phyloP scores from a whole-genome alignment of 352 stramenopile species.

The Aphanomyces invadans region DNA sequence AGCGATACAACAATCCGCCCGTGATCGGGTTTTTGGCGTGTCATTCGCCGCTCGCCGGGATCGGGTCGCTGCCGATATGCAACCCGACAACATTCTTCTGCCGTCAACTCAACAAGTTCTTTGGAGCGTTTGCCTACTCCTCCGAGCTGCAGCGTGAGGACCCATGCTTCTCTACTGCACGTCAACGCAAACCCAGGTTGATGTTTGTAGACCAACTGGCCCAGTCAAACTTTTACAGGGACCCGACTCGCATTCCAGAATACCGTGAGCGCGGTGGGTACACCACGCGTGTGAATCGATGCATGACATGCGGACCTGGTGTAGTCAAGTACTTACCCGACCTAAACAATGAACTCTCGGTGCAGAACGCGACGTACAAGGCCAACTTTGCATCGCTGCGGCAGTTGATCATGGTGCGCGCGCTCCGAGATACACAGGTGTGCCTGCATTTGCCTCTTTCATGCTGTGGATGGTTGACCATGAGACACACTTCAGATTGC shows the following conservation, averaged over 20 bases:
- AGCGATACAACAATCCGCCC: conserved; percentile 88
- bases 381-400: conserved; percentile 81
- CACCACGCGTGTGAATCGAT: background rate
- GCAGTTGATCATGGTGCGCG: conserved; percentile 87
- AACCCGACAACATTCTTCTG: conserved; percentile 76
- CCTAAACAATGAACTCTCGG: conserved; percentile 86
- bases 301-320: no score
- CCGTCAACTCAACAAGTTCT: conserved; percentile 64
- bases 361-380: conserved; percentile 73
- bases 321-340: conserved; percentile 69
- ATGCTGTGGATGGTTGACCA: no score
- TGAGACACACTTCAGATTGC: conserved; percentile 4
- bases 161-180: no score
- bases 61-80: conserved; percentile 85
- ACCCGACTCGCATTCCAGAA: conserved; percentile 72
- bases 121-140: conserved; percentile 39
- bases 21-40: conserved; percentile 88
- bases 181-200: no score
- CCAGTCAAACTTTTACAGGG: conserved; percentile 91
- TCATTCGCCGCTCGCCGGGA: conserved; percentile 86
- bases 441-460: no score
- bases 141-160: conserved; percentile 32
- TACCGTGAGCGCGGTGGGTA: conserved; percentile 58
- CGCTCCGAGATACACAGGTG: conserved; percentile 86
- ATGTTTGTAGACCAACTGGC: conserved; percentile 57